Percentiles rank a stretch among this genome's conserved stretches.
Evolutionary conservation across 495 filamentous ascomycete species (phyloP).

Genomic region (Penicillium psychrofluorescens): DNA sequence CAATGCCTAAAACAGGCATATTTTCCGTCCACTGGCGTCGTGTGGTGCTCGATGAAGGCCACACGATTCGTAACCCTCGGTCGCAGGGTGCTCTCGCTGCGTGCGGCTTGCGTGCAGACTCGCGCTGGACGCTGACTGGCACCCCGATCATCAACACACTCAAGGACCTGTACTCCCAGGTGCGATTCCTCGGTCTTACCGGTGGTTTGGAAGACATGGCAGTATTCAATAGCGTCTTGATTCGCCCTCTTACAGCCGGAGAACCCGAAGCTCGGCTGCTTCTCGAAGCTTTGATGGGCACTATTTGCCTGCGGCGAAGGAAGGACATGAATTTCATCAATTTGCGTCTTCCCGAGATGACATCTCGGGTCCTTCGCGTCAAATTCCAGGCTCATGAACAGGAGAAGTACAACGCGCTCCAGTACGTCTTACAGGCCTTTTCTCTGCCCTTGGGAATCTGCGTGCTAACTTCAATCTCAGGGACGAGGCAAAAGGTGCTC

Average conservation of each 20-base stretch:
- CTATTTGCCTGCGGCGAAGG: conserved; percentile 74
- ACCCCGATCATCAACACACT: conserved; percentile 73
- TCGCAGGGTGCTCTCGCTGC: conserved; percentile 67
- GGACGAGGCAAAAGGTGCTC: conserved; percentile 65
- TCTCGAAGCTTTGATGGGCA: conserved; percentile 70
- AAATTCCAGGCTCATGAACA: conserved; percentile 68
- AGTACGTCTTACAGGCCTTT: conserved; percentile 29
- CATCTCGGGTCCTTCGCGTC: conserved; percentile 74
- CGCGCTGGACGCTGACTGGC: conserved; percentile 78
- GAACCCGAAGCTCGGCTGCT: conserved; percentile 53
- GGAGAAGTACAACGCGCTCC: conserved; percentile 73
- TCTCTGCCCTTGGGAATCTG: not conserved
- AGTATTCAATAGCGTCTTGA: conserved; percentile 69
- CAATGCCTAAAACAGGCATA: conserved; percentile 35
- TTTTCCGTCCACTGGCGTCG: conserved; percentile 71
- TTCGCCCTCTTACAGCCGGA: conserved; percentile 59
- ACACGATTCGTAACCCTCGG: conserved; percentile 72
- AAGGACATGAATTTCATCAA: conserved; percentile 92
- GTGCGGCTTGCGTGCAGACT: conserved; percentile 56
- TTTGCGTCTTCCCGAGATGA: conserved; percentile 68
- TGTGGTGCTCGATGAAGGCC: conserved; percentile 82
- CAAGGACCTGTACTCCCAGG: conserved; percentile 74
- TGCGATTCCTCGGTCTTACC: conserved; percentile 70
- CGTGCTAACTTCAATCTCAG: conserved; percentile 28
- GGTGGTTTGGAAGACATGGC: conserved; percentile 70